These are phyloP conservation scores for Coemansia sp. DNA, from an alignment of 192 early-diverging fungal genomes.

Conservation along the genomic window DNA sequence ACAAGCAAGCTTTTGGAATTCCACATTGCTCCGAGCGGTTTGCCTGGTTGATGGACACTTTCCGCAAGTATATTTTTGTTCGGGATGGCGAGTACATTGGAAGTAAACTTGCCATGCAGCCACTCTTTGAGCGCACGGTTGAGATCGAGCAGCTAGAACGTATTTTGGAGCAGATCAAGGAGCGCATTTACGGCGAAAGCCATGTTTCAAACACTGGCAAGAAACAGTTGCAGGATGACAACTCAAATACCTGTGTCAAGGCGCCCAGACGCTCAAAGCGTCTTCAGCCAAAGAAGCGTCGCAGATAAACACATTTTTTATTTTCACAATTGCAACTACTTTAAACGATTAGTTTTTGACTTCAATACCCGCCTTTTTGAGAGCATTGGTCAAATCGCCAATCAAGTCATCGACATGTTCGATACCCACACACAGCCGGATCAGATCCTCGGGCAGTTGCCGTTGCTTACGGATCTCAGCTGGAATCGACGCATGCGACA, in stretches of 20 bases:
- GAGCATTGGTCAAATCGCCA: conserved; percentile 71
- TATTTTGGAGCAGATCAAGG: background rate
- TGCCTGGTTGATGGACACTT: background rate
- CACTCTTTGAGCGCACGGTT: background rate
- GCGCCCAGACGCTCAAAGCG: too few relatives aligned
- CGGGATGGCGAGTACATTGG: background rate
- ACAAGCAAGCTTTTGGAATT: background rate
- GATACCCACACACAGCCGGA: conserved; percentile 94
- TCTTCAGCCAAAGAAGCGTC: too few relatives aligned
- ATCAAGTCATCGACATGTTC: conserved; percentile 91
- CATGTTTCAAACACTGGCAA: too few relatives aligned
- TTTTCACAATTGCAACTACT: too few relatives aligned
- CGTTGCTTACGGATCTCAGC: conserved; percentile 83
- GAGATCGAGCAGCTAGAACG: background rate
- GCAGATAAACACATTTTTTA: too few relatives aligned
- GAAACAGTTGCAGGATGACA: too few relatives aligned
- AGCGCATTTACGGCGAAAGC: too few relatives aligned
- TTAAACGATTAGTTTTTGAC: conserved; percentile 39
- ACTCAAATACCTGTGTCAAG: too few relatives aligned
- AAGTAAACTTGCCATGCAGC: background rate
- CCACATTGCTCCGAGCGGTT: background rate
- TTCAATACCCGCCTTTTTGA: conserved; percentile 60
- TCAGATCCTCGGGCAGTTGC: conserved; percentile 92
- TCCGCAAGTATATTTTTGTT: background rate
- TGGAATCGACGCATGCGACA: conserved; percentile 97